Percentiles rank a stretch among this genome's conserved stretches.
These are phyloP conservation scores for Periconia sp. DNA, from an alignment of 2,329 filamentous ascomycete genomes.

Conservation along the genomic window DNA sequence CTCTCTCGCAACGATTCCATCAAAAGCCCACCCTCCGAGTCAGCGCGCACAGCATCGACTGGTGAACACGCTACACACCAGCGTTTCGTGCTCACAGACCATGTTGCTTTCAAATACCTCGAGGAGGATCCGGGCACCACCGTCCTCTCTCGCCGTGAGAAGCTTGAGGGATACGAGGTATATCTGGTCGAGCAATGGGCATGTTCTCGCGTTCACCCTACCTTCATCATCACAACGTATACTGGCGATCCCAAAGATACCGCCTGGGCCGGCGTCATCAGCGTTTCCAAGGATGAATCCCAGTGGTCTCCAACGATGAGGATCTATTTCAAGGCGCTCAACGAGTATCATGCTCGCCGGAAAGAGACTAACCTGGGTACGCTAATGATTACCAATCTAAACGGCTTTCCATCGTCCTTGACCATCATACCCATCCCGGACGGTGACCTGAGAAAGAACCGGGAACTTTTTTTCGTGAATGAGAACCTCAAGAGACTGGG, in stretches of 20 bases:
- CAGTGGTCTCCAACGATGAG: slow-evolving; percentile 78
- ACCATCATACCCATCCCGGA: slow-evolving; percentile 90
- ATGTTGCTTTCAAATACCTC: slow-evolving; percentile 69
- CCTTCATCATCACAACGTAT: slow-evolving; percentile 88
- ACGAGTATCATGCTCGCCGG: slow-evolving; percentile 80
- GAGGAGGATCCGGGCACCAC: slow-evolving; percentile 79
- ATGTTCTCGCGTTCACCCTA: slow-evolving; percentile 86
- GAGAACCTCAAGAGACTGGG: slow-evolving; percentile 90
- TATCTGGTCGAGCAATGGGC: slow-evolving; percentile 98
- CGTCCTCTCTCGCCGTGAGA: slow-evolving; percentile 70
- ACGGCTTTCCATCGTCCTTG: slow-evolving; percentile 85
- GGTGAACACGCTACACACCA: slow-evolving; percentile 46
- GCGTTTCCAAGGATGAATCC: slow-evolving; percentile 76
- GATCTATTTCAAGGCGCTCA: slow-evolving; percentile 83
- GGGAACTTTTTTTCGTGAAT: slow-evolving; percentile 87
- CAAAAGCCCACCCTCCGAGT: slow-evolving; percentile 12
- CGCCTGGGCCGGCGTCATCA: slow-evolving; percentile 77
- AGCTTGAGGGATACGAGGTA: slow-evolving; percentile 81
- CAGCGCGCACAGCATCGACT: slow-evolving; percentile 11
- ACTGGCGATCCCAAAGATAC: slow-evolving; percentile 81
- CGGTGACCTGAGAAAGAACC: slow-evolving; percentile 78
- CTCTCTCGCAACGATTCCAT: slow-evolving; percentile 5
- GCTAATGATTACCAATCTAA: slow-evolving; percentile 92
- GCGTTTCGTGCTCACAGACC: slow-evolving; percentile 66
- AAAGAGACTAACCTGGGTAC: slow-evolving; percentile 81